Base-by-base conservation (phyloP, 2,329 filamentous ascomycete species). In the Cladobotryum protrusum region DNA sequence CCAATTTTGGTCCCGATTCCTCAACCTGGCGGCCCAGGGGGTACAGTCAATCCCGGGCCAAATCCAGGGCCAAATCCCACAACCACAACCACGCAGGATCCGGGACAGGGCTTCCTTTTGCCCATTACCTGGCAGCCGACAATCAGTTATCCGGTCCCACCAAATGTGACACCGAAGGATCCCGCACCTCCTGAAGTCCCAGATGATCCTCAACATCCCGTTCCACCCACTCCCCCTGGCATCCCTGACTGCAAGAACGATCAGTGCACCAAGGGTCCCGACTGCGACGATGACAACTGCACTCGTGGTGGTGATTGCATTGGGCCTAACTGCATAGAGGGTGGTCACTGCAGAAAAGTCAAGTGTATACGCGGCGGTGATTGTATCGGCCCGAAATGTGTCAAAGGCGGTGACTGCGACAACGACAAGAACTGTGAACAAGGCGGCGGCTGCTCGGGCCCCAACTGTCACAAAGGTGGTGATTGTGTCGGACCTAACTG, bases 371-470 rank as follows among this genome's bases (percentile, higher is more conserved):
- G 46, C 24, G 50, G 50, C 34, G 50, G 50, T 29, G 39, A 52
- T 15, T 52, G 50, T 11, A 35, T 45, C 8, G 50, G 50, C 5
- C 40, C 42, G 5, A 17, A 44, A 5, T 52, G 50, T 24, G 13
- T 37, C 15, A 12, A 4, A 4, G 52, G 48, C 15, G 52, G 48
- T 17, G 18, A 33, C 15, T 53, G 52, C 32, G 45, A 51, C 20
- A 40, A 46, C 4, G 43, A 48, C 12, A 7, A 34, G 24, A 4
- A 2, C 3, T 52, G 50, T 20, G 20, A 50, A 18, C 29, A 33
- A 14, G 50, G 50, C 12, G 52, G 52, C 17, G 52, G 45, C 18
- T 53, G 52, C 44, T 36, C 35, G 11, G 49, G 49, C 5, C 39
- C 39, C 18, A 34, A 42, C 17, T 45, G 48, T 18, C n/a, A 43